Evolutionary conservation across 2,329 filamentous ascomycete genomes (phyloP), one percentile per base, ranked within the genome.

Genomic region (Diaporthe sp.): DNA sequence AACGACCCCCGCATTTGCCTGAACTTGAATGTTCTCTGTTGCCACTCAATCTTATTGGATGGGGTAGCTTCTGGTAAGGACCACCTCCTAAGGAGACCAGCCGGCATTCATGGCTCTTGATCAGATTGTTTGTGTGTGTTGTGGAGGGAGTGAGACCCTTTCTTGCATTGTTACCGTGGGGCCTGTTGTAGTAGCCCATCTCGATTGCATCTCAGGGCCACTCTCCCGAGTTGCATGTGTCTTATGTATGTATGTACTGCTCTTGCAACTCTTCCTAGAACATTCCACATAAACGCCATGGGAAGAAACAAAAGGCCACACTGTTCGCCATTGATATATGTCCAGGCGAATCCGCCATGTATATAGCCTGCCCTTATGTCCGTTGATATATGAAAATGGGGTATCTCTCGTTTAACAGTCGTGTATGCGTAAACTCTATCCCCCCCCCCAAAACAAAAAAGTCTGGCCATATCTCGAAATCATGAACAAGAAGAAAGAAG

Each of bases 361-460:
- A 39, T 39, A 37, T 49, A 51, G 10, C 25, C 42, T 51, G 63
- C 63, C 63, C 28, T 6, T 4, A 4, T 28, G 5, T 42, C n/a
- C 15, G 49, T 15, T 39, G 15, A 8, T 70, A n/a, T 51, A 70
- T 20, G 15, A 28, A 70, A 70, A 70, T 31, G 13, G 65, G 65
- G 65, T 70, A 70, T 70, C 65, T 67, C 28, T 39, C 10, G 65
- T 70, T 70, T 70, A 34, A 42, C 49, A 55, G 15, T 47, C 65
- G 49, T 70, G 65, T 70, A 70, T 22, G 65, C 65, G n/a, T 55
- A 53, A 68, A 70, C 49, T 70, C 49, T 42, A 55, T 55, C 13
- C 51, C 65, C 37, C 22, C 39, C 31, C 47, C 53, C 10, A 22
- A 37, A 31, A 31, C 4, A 3, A 8, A 25, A 17, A 1, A 53